Evolutionary conservation across 306 rosid genomes (phyloP), one percentile per base, ranked within the genome.

Genomic region (Canavalia gladiata): DNA sequence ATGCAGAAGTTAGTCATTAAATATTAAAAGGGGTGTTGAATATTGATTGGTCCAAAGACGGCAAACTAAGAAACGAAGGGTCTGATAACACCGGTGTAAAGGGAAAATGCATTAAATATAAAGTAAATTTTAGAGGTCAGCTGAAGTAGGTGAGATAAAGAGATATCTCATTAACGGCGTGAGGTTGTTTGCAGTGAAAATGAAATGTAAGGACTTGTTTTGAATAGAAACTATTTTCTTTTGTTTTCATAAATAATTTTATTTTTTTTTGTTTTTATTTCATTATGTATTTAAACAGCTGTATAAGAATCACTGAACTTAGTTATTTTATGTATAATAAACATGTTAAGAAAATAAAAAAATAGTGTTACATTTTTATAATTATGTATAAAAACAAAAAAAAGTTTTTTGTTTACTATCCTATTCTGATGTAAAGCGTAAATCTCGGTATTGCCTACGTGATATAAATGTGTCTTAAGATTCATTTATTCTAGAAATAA

Each of bases 1-100:
- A 65, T 4, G 45, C 68, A 57, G 43, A 68, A 31, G 57, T 33
- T 13, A 50, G 57, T 18, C 46, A 65, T 73, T 42, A 78, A 52
- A 30, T 62, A 54, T 45, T 13, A 52, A 54, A 72, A 73, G 67
- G 68, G 4, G 0, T 9, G 60, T 74, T 39, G 31, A 60, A 37
- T 46, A 51, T 66, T 54, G 31, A 71, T 37, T 70, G 41, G 54
- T 70, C 72, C 45, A 79, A 47, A 34, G 52, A 54, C 0, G 68
- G 33, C 33, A 42, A 46, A 18, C n/a, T 35, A 47, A 58, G 78
- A 42, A 66, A 51, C 1, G 9, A 60, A 49, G 18, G 76, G 42
- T 56, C 54, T 3, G 7, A 79, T 45, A n/a, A 12, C n/a, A 43
- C 0, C n/a, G 7, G 7, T 10, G 59, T 41, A 78, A 72, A 49